Evolutionary conservation across 306 rosid genomes (phyloP).

Genomic region (Castanea crenata): DNA sequence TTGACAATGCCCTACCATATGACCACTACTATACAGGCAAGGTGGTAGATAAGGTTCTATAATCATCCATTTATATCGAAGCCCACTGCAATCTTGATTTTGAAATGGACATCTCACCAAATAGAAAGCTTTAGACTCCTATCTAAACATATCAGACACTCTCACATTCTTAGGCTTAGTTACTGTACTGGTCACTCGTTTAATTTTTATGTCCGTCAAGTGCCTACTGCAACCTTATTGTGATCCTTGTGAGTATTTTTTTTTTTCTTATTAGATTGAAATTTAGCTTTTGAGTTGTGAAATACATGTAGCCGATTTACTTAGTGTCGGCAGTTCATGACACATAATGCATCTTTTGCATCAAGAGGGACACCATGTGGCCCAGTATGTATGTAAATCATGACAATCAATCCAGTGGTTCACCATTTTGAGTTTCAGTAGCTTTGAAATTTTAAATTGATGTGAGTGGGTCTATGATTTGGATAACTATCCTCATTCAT

Average conservation of each 20-base stretch:
- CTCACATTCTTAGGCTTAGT: constrained; percentile 9
- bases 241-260: constrained; percentile 11
- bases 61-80: constrained; percentile 1
- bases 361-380: background rate
- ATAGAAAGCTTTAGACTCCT: constrained; percentile 8
- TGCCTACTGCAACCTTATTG: background rate
- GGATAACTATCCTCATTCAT: background rate
- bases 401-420: background rate
- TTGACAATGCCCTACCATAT: background rate
- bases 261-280: background rate
- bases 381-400: background rate
- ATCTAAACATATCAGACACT: background rate
- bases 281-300: constrained; percentile 29
- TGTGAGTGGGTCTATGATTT: background rate
- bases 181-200: background rate
- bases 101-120: constrained; percentile 22
- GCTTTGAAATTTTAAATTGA: background rate
- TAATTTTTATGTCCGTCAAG: background rate
- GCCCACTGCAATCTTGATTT: background rate
- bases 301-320: background rate
- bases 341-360: background rate
- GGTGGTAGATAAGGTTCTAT: background rate
- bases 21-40: background rate
- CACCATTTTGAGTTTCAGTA: background rate
- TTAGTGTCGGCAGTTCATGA: constrained; percentile 19